Evolutionary conservation across 345 rosid genomes (phyloP).

Genomic region (Salix koriyanagi): DNA sequence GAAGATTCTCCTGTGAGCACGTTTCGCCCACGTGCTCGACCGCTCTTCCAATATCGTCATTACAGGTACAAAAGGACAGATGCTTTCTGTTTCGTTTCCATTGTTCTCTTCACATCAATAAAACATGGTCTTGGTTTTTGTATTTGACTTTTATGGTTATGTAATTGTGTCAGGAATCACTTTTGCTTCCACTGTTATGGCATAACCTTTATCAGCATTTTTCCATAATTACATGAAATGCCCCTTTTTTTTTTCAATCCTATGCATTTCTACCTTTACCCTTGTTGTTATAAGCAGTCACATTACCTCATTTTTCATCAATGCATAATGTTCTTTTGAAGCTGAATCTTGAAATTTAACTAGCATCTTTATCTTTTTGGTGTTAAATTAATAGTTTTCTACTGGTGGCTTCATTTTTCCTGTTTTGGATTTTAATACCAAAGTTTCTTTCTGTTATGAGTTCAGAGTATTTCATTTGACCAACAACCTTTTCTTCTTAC

Average conservation of each 20-base stretch:
- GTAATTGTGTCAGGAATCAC: no score
- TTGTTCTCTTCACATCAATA: not conserved
- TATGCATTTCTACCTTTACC: not conserved
- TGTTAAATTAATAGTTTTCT: not conserved
- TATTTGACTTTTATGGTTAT: not conserved
- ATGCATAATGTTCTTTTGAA: not conserved
- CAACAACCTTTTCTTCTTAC: constrained; percentile 15
- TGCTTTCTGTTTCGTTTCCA: not conserved
- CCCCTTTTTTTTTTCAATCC: not conserved
- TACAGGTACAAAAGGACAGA: constrained; percentile 59
- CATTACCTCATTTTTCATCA: constrained; percentile 1
- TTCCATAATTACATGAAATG: not conserved
- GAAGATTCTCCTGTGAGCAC: constrained; percentile 83
- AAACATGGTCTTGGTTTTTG: not conserved
- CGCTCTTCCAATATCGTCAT: constrained; percentile 92
- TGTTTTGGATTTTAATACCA: not conserved
- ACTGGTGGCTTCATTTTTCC: not conserved
- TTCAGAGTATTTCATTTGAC: constrained; percentile 9
- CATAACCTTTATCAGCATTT: not conserved
- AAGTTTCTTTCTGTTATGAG: not conserved
- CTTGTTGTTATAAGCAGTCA: not conserved
- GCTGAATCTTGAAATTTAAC: constrained; percentile 1
- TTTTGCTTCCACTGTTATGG: not conserved
- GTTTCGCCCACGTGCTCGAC: constrained; percentile 89
- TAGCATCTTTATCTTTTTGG: not conserved